These are phyloP conservation scores for Lodderomyces margitis DNA, from an alignment of 1,139 yeast species.

Conservation along the genomic window DNA sequence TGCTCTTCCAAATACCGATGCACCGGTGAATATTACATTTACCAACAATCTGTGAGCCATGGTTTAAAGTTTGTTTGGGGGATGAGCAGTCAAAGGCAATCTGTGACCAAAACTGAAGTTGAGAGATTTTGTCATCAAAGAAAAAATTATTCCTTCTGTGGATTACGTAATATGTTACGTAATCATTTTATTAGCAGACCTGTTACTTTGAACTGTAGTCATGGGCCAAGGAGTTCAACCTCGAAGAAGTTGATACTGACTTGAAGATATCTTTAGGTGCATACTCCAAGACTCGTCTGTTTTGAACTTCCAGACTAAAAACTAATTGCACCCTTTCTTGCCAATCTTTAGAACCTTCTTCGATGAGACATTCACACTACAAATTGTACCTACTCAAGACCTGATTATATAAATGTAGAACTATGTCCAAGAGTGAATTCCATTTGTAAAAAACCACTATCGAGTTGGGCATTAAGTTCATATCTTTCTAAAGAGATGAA, in stretches of 20 bases:
- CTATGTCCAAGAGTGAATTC: conserved; percentile 3
- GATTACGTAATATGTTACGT: background rate
- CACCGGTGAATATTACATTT: conserved; percentile 90
- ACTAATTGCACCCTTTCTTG: no score
- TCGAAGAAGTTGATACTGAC: no score
- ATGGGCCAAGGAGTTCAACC: no score
- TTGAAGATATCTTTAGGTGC: no score
- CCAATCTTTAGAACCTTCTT: no score
- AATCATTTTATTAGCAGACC: no score
- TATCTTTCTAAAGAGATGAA: conserved; percentile 1
- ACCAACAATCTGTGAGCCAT: conserved; percentile 91
- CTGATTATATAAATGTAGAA: background rate
- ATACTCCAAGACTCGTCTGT: no score
- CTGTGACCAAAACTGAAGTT: background rate
- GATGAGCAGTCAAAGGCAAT: background rate
- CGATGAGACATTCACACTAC: no score
- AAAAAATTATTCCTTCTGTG: background rate
- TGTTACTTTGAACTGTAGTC: no score
- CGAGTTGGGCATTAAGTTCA: conserved; percentile 2
- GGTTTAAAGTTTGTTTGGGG: conserved; percentile 7
- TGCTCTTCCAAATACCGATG: conserved; percentile 93
- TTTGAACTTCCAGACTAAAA: no score
- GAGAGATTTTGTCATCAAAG: background rate
- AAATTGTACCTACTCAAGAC: background rate
- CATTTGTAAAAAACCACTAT: conserved; percentile 1